Percentiles rank a stretch among this genome's conserved stretches.
These are phyloP conservation scores for Leptographium wingfieldii DNA, from an alignment of 2,329 filamentous ascomycete genomes.

Conservation along the genomic window DNA sequence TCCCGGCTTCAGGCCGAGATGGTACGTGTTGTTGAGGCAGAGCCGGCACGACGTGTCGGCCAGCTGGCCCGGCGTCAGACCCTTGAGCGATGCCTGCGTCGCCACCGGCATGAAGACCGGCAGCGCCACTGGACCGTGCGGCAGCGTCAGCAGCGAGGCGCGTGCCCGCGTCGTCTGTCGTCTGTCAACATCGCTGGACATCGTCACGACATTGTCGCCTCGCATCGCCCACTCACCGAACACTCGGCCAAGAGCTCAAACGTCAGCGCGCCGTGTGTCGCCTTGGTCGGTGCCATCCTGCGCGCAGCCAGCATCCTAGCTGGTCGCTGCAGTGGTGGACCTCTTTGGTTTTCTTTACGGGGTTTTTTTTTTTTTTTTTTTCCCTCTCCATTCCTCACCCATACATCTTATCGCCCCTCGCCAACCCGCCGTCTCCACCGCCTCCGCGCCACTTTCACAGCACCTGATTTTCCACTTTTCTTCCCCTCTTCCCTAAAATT, in stretches of 20 bases:
- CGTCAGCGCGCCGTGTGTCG: conserved; percentile 19
- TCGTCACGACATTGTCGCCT: neutral
- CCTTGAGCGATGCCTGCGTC: conserved; percentile 91
- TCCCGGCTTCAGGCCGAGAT: conserved; percentile 87
- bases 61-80: conserved; percentile 81
- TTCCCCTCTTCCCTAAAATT: neutral
- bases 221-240: conserved; percentile 5
- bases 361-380: neutral
- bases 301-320: conserved; percentile 13
- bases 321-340: neutral
- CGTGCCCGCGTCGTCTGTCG: conserved; percentile 81
- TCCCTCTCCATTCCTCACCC: neutral
- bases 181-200: neutral
- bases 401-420: no score
- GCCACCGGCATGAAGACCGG: conserved; percentile 98
- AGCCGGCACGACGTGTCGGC: conserved; percentile 80
- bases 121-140: conserved; percentile 80
- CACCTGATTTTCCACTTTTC: conserved; percentile 17
- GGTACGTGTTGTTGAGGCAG: conserved; percentile 97
- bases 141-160: conserved; percentile 74
- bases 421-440: no score
- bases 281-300: conserved; percentile 15
- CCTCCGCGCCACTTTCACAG: conserved; percentile 2
- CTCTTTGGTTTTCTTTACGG: neutral
- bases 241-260: conserved; percentile 18